Base-by-base conservation (phyloP, 2,329 filamentous ascomycete genomes). In the Xylogone sp. region DNA sequence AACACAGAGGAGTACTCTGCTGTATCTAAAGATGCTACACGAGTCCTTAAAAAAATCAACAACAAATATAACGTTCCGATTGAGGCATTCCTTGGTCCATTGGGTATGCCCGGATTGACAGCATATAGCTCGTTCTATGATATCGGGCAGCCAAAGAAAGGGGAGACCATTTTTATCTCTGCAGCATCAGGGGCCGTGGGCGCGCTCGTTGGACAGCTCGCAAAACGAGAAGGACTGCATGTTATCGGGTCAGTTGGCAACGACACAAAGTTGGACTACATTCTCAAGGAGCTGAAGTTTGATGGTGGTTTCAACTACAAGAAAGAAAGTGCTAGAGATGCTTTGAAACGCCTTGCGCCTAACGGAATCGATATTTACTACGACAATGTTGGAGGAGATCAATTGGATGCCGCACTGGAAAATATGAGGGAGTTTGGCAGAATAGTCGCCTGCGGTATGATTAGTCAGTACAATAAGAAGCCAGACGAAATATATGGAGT, bases 271-370 rank as follows among this genome's bases (percentile, higher is more conserved):
- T 73, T 88, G 45, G 77, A 87, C 3, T 90, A 80, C 69, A 87
- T 90, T 66, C 83, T 88, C 66, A 82, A 86, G 50, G 83, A 87
- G 46, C 77, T 91, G 29, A 76, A 77, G 21, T 91, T 90, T 65
- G 85, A 90, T 62, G 78, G 69, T 19, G 87, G 85, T 16, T 91
- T 90, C 74, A 91, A 91, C 74, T 91, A 91, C 75, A 90, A 89
- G 77, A 88, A 79, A 51, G 87, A 90, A 72, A 81, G 81, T 65
- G 75, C 84, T 3, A 65, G 70, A 0, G 82, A 84, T 42, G 86
- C 86, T 0, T 74, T 91, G 45, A 69, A 74, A 58, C 77, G 86
- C 52, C 76, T 90, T 6, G 86, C 86, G 1, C 86, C 87, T 1
- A 68, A 89, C 20, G 88, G 88, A 6, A 76, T 92, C 54, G 87